Evolutionary conservation across 176 grass and related monocot species (phyloP).

Genomic region (Cenchrus fungigraminus): DNA sequence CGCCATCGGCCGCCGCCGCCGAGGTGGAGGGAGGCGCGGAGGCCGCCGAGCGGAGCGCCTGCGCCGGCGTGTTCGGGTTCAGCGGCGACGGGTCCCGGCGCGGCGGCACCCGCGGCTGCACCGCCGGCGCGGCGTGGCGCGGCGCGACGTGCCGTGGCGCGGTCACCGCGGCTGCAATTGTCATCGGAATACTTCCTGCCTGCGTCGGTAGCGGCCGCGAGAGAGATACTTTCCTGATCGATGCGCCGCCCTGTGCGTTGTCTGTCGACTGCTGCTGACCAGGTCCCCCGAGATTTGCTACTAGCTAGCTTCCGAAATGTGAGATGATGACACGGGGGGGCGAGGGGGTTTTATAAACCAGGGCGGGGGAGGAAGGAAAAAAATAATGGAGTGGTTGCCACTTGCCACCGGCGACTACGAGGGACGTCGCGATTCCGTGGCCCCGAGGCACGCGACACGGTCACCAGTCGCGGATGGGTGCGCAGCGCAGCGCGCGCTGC

Average conservation of each 20-base stretch:
- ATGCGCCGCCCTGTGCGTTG: neutral
- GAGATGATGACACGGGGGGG: neutral
- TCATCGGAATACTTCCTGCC: constrained; percentile 8
- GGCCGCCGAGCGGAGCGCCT: constrained; percentile 31
- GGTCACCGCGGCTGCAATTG: constrained; percentile 46
- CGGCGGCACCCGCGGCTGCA: constrained; percentile 12
- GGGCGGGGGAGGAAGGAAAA: neutral
- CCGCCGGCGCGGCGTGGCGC: constrained; percentile 30
- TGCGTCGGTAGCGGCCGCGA: neutral
- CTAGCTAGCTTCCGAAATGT: constrained; percentile 15
- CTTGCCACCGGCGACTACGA: neutral
- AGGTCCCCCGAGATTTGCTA: neutral
- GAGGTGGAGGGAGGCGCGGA: neutral
- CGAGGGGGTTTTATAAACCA: constrained; percentile 16
- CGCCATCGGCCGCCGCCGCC: neutral
- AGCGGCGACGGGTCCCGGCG: constrained; percentile 54
- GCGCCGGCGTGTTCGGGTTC: constrained; percentile 48
- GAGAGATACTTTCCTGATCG: neutral
- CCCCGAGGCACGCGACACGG: constrained; percentile 24
- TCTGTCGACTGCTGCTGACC: neutral
- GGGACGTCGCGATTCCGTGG: constrained; percentile 42
- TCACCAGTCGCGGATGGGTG: constrained; percentile 24
- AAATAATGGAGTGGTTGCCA: constrained; percentile 16
- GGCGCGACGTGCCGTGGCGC: constrained; percentile 46
- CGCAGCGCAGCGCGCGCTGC: neutral